These are phyloP conservation scores for Melampsora americana DNA, from an alignment of 1,284 basidiomycete genomes.

Conservation along the genomic window DNA sequence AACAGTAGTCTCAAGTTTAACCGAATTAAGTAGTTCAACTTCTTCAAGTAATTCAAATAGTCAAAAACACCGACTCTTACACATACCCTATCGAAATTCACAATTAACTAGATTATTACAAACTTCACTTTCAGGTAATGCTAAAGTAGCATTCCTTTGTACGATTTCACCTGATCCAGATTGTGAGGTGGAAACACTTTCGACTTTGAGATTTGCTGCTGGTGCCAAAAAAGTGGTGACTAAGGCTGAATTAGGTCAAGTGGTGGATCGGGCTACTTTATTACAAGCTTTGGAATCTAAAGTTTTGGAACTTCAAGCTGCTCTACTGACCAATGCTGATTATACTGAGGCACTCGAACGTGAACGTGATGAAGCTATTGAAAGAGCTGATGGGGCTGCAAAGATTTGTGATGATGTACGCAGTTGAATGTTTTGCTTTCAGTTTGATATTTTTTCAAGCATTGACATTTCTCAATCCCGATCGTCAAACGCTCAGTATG, in stretches of 20 bases:
- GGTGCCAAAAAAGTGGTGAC: conserved; percentile 61
- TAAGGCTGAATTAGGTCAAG: conserved; percentile 58
- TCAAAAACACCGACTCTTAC: conserved; percentile 47
- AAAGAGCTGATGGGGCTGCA: conserved; percentile 25
- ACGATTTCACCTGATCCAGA: conserved; percentile 58
- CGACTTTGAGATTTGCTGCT: conserved; percentile 62
- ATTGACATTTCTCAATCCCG: not conserved
- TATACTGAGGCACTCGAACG: conserved; percentile 37
- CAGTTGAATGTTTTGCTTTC: not conserved
- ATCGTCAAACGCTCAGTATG: conserved; percentile 20
- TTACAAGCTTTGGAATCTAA: conserved; percentile 36
- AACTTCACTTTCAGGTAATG: conserved; percentile 61
- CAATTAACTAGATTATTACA: conserved; percentile 60
- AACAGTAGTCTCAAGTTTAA: conserved; percentile 10
- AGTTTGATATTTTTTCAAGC: conserved; percentile 10
- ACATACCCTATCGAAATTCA: conserved; percentile 62
- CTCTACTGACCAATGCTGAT: conserved; percentile 36
- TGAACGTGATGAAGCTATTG: conserved; percentile 40
- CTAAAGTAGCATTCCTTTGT: conserved; percentile 61
- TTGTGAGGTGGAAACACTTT: conserved; percentile 60
- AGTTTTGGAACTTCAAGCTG: conserved; percentile 37
- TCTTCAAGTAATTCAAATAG: conserved; percentile 21
- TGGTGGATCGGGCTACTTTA: conserved; percentile 29
- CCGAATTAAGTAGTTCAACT: conserved; percentile 12
- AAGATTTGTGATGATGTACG: conserved; percentile 35